A percentile compares a stretch with the other conserved stretches of the same genome.
Evolutionary conservation across 257 asterid species (phyloP).

Genomic region (Jasminum sambac): DNA sequence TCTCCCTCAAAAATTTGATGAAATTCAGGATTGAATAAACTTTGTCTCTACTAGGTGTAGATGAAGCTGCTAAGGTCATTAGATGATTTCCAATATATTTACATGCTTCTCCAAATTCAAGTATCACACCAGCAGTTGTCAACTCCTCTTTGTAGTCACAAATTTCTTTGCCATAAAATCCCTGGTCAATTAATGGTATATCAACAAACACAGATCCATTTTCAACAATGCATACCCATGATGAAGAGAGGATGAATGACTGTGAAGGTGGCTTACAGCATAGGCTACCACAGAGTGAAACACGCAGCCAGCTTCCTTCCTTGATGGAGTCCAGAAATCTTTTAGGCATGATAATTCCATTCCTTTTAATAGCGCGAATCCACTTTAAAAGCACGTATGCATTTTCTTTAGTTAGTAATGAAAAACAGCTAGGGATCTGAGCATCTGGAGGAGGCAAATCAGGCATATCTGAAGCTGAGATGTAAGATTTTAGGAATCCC

Average conservation of each 20-base stretch:
- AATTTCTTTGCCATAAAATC: slow-evolving; percentile 29
- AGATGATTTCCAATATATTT: slow-evolving; percentile 35
- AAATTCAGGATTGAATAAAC: slow-evolving; percentile 34
- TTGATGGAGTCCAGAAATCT: slow-evolving; percentile 24
- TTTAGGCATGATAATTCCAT: slow-evolving; percentile 7
- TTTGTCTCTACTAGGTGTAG: slow-evolving; percentile 23
- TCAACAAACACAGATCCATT: slow-evolving; percentile 30
- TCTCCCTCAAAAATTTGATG: slow-evolving; percentile 28
- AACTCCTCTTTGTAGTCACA: slow-evolving; percentile 27
- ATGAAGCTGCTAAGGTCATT: slow-evolving; percentile 27
- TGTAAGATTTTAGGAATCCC: slow-evolving; percentile 22
- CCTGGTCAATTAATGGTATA: slow-evolving; percentile 36
- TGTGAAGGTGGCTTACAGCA: slow-evolving; percentile 35
- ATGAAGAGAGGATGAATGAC: slow-evolving; percentile 29
- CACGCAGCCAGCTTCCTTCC: slow-evolving; percentile 38
- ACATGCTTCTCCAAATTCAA: slow-evolving; percentile 37
- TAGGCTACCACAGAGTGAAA: slow-evolving; percentile 25
- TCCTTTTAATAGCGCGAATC: slow-evolving; percentile 19
- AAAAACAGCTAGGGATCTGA: slow-evolving; percentile 20
- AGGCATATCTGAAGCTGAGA: slow-evolving; percentile 37
- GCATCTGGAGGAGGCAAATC: slow-evolving; percentile 36
- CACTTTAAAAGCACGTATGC: slow-evolving; percentile 36
- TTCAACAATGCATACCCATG: slow-evolving; percentile 31
- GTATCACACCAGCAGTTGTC: slow-evolving; percentile 27
- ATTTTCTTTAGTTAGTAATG: slow-evolving; percentile 29